Percentiles rank a stretch among this genome's conserved stretches.
These are phyloP conservation scores for Botryotinia globosa DNA, from an alignment of 2,329 filamentous ascomycete genomes.

Conservation along the genomic window DNA sequence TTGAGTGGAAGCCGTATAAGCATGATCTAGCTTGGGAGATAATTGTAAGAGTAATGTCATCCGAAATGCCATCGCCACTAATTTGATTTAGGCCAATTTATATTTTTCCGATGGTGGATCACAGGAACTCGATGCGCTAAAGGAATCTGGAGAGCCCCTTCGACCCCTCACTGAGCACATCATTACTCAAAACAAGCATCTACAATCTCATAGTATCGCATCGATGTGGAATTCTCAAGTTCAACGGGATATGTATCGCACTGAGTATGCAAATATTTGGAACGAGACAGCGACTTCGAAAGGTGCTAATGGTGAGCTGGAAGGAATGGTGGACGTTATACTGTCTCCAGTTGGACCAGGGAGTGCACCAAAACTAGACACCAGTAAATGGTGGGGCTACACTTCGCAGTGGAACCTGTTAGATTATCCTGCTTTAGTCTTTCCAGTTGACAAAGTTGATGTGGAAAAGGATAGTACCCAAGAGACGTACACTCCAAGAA, in stretches of 20 bases:
- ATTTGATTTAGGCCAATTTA: slow-evolving; percentile 29
- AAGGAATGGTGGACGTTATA: slow-evolving; percentile 54
- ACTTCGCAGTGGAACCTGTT: slow-evolving; percentile 67
- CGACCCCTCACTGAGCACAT: slow-evolving; percentile 59
- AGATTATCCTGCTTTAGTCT: slow-evolving; percentile 61
- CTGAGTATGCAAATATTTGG: slow-evolving; percentile 30
- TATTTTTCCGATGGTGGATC: slow-evolving; percentile 61
- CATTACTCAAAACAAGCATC: slow-evolving; percentile 50
- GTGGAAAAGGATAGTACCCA: slow-evolving; percentile 31
- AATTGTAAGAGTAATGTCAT: slow-evolving; percentile 39
- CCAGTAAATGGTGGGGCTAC: slow-evolving; percentile 60
- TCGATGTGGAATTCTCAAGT: slow-evolving; percentile 44
- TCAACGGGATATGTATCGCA: slow-evolving; percentile 41
- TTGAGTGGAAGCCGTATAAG: slow-evolving; percentile 54
- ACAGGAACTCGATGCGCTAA: slow-evolving; percentile 51
- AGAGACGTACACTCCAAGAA: slow-evolving; percentile 36
- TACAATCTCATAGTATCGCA: slow-evolving; percentile 42
- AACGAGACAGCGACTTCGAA: slow-evolving; percentile 37
- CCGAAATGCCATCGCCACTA: background rate
- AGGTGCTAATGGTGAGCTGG: slow-evolving; percentile 29
- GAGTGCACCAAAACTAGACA: slow-evolving; percentile 50
- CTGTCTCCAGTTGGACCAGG: slow-evolving; percentile 58
- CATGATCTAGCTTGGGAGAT: slow-evolving; percentile 52
- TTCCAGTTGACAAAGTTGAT: slow-evolving; percentile 50
- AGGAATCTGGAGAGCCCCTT: slow-evolving; percentile 55